Evolutionary conservation across 2,329 filamentous ascomycete species (phyloP).

Genomic region (Cyclaneusma minus): DNA sequence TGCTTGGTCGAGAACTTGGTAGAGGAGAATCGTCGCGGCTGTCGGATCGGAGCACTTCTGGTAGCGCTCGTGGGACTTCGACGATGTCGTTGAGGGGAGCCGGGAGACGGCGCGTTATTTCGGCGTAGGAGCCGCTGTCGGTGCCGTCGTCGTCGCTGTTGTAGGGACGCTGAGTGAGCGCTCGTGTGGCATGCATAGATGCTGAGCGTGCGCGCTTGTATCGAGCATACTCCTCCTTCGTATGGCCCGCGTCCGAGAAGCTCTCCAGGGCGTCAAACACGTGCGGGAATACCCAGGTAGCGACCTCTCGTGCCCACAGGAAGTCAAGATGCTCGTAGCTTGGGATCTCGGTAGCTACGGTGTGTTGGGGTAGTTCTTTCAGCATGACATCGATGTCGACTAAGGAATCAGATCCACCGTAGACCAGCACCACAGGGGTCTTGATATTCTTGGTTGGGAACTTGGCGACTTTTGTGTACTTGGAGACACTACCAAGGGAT

Average conservation of each 20-base stretch:
- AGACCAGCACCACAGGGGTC: slow-evolving; percentile 84
- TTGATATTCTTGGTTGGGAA: slow-evolving; percentile 96
- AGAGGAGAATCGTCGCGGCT: too few relatives aligned
- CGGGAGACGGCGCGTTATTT: too few relatives aligned
- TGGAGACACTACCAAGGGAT: slow-evolving; percentile 51
- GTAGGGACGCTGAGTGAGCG: slow-evolving; percentile 2
- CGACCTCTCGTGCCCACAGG: slow-evolving; percentile 78
- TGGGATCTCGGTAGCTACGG: slow-evolving; percentile 70
- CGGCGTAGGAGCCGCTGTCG: too few relatives aligned
- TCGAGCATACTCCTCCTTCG: slow-evolving; percentile 42
- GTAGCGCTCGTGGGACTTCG: too few relatives aligned
- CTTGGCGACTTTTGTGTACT: slow-evolving; percentile 91
- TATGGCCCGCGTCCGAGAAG: slow-evolving; percentile 43
- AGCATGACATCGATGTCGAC: slow-evolving; percentile 92
- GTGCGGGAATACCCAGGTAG: slow-evolving; percentile 73
- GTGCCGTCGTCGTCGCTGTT: slow-evolving; percentile 4
- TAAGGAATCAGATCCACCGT: slow-evolving; percentile 84
- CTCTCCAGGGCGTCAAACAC: slow-evolving; percentile 78
- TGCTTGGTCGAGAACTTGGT: too few relatives aligned
- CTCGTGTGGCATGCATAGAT: slow-evolving; percentile 11
- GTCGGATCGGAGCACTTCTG: too few relatives aligned
- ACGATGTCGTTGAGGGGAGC: too few relatives aligned
- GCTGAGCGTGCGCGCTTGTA: slow-evolving; percentile 23
- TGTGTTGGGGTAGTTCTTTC: slow-evolving; percentile 70
- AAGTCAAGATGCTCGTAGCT: slow-evolving; percentile 98